Evolutionary conservation across 768 basidiomycete species (phyloP), one percentile per base, ranked within the genome.

Genomic region (Suillus ampliporus): DNA sequence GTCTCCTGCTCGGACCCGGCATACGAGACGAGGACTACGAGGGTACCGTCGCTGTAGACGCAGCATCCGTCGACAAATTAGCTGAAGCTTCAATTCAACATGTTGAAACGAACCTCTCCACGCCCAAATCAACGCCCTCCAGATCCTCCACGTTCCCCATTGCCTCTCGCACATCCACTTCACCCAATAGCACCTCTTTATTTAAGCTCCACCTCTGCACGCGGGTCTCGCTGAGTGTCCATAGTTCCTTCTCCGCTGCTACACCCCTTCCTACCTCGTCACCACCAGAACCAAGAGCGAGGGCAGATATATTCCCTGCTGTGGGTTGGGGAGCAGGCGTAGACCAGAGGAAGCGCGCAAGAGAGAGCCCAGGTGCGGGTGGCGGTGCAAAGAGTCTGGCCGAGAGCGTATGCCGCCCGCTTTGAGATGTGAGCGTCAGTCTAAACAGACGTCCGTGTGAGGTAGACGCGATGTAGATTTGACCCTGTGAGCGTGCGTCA

Each of bases 391-490:
- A 92, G n/a, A 75, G 69, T 41, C 84, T 87, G 3, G 80, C 75
- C 1, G 84, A 79, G 17, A 92, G 71, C 48, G 88, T 86, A 53
- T 88, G 82, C 73, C 86, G 89, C 47, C 90, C 90, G 35, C 88
- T 88, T 21, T 86, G 82, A 1, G 90, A 88, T 2, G 88, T 84
- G 9, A 93, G 77, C 6, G 78, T 77, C 31, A 93, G 72, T 15
- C 89, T 86, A 68, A 89, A 90, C 48, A 92, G 77, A 35, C 79
- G 82, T 17, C 92, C 92, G 34, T 75, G 76, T 2, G 89, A 87
- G 1, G 92, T 92, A 14, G 91, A 87, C 4, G 82, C 82, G 47
- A 93, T 78, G 69, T 86, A 92, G 13, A 85, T 85, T 78, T 88
- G 86, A 4, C 85, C 74, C 89, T 90, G 52, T 34, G 9, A 40